Conservation (phyloP, 306 rosid genomes). For the Dalbergia cultrata region DNA sequence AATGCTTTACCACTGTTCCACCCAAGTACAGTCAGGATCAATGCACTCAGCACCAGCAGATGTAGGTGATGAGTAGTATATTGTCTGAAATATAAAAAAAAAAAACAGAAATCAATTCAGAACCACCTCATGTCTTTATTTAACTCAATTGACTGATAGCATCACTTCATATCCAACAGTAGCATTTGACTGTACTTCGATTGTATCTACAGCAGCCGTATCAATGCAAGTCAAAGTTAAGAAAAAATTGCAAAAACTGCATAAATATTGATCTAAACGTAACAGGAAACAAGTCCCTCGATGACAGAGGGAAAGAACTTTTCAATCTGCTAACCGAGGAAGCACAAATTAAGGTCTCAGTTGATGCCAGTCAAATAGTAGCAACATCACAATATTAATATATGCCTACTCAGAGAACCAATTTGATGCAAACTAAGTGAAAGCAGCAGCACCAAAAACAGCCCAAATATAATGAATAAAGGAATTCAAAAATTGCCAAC, state of each 20-base stretch:
- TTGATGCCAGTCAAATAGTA: slow-evolving; percentile 3
- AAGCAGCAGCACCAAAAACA: slow-evolving; percentile 6
- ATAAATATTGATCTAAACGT: neutral
- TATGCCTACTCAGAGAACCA: slow-evolving; percentile 3
- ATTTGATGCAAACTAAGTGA: neutral
- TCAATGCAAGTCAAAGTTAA: neutral
- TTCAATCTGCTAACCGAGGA: slow-evolving; percentile 13
- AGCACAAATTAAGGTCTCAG: slow-evolving; percentile 20
- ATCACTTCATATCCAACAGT: slow-evolving; percentile 17
- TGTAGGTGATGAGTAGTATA: slow-evolving; percentile 83
- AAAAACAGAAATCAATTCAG: slow-evolving; percentile 32
- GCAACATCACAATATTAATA: neutral
- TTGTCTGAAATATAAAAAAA: slow-evolving; percentile 73
- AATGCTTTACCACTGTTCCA: slow-evolving; percentile 87
- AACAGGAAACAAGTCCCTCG: neutral
- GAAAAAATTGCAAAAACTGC: slow-evolving; percentile 5
- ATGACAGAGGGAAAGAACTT: neutral
- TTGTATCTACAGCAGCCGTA: neutral
- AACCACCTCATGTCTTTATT: neutral
- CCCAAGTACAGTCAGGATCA: slow-evolving; percentile 94
- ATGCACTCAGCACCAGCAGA: slow-evolving; percentile 99
- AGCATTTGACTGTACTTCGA: slow-evolving; percentile 36
- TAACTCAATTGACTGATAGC: neutral
- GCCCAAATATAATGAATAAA: slow-evolving; percentile 18
- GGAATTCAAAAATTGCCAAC: neutral